These are phyloP conservation scores for Magnaporthiopsis rhizophila DNA, from an alignment of 2,329 filamentous ascomycete genomes.

Conservation along the genomic window DNA sequence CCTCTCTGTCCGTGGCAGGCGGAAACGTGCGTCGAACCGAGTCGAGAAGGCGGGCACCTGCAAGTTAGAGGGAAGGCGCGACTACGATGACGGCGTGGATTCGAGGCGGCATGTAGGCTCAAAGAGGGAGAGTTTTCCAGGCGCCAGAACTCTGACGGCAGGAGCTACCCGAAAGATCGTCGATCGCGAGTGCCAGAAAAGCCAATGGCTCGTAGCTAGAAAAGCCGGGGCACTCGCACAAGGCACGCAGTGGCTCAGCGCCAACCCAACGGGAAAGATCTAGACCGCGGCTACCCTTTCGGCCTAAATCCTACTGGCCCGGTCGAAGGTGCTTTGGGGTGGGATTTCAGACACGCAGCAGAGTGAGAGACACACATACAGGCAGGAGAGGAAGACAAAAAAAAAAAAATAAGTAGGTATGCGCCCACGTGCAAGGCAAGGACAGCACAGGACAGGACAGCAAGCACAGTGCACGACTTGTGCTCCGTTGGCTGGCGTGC, in stretches of 20 bases:
- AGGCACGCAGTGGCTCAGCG: neutral
- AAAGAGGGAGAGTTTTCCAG: neutral
- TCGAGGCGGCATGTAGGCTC: neutral
- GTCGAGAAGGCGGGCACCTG: neutral
- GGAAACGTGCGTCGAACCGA: neutral
- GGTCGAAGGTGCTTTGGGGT: neutral
- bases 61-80: neutral
- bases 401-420: too few relatives aligned
- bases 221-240: neutral
- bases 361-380: too few relatives aligned
- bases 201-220: neutral
- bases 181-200: neutral
- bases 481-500: too few relatives aligned
- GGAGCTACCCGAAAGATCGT: neutral
- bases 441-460: too few relatives aligned
- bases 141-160: neutral
- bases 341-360: too few relatives aligned
- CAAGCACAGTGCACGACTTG: too few relatives aligned
- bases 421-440: too few relatives aligned
- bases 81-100: neutral
- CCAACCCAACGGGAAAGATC: neutral
- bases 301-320: neutral
- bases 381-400: too few relatives aligned
- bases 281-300: neutral
- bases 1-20: neutral